phyloP scores from a whole-genome alignment of 1,284 basidiomycete genomes.

The Hortiboletus rubellus region DNA sequence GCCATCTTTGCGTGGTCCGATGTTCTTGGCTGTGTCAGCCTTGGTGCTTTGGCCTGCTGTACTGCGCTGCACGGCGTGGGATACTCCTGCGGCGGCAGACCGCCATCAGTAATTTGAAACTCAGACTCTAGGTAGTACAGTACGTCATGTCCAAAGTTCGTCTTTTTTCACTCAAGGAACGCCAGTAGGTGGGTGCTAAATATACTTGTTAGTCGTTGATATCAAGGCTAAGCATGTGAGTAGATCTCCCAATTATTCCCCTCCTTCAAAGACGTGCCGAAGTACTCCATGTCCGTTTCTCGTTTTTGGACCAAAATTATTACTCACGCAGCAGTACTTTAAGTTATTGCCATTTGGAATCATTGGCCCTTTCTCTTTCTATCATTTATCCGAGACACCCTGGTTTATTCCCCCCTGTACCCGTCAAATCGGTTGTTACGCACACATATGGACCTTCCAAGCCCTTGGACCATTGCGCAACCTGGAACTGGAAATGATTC shows the following conservation, averaged over 20 bases:
- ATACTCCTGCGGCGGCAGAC: no score
- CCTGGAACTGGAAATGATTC: neutral
- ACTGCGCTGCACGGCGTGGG: no score
- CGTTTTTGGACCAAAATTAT: neutral
- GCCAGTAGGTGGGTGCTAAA: neutral
- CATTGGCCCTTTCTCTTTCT: neutral
- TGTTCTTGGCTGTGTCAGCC: no score
- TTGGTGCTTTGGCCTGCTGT: no score
- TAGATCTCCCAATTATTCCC: no score
- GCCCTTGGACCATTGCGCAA: neutral
- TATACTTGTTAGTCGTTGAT: no score
- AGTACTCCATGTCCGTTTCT: neutral
- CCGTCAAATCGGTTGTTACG: neutral
- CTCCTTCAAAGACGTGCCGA: neutral
- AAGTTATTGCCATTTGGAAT: neutral
- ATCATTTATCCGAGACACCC: neutral
- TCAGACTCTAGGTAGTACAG: no score
- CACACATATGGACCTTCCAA: no score
- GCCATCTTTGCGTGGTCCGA: no score
- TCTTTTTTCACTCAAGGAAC: neutral
- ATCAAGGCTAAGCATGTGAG: no score
- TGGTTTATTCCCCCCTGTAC: neutral
- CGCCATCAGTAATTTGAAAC: no score
- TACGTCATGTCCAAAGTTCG: no score
- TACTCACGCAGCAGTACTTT: neutral